Evolutionary conservation across 2,329 filamentous ascomycete species (phyloP).

Genomic region (Cercospora zeina): DNA sequence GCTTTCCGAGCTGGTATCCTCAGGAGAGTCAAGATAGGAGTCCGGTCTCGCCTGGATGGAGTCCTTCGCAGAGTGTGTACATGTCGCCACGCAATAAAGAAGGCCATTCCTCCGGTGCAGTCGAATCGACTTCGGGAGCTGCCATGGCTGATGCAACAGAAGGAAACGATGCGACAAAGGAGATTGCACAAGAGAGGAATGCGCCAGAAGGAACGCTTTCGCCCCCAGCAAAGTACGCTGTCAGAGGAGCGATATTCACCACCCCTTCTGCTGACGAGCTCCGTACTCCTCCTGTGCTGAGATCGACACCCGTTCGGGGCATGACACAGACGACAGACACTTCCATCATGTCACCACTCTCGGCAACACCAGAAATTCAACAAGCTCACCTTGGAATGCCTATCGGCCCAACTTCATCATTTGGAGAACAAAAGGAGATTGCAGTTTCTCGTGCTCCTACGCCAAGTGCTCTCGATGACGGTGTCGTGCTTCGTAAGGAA

Average conservation of each 20-base stretch:
- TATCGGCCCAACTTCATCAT: conserved; percentile 32
- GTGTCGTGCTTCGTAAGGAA: not conserved
- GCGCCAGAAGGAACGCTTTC: not conserved
- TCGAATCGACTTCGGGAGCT: not conserved
- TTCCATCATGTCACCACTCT: conserved; percentile 35
- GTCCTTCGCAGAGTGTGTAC: conserved; percentile 34
- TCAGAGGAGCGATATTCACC: conserved; percentile 27
- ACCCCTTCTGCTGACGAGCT: conserved; percentile 36
- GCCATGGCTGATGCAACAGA: conserved; percentile 3
- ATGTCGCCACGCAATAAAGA: conserved; percentile 6
- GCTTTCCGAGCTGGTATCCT: conserved; percentile 28
- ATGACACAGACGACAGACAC: conserved; percentile 27
- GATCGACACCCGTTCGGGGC: conserved; percentile 10
- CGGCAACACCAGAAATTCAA: conserved; percentile 37
- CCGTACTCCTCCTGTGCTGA: conserved; percentile 17
- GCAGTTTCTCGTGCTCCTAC: conserved; percentile 20
- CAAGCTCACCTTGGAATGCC: conserved; percentile 35
- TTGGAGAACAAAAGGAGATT: conserved; percentile 33
- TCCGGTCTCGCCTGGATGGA: conserved; percentile 26
- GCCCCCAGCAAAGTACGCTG: not conserved
- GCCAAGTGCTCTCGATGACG: conserved; percentile 8
- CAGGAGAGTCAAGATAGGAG: not conserved
- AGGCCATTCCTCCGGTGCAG: not conserved
- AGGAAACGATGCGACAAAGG: not conserved
- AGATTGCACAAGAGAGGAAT: not conserved